Evolutionary conservation across 2,329 filamentous ascomycete species (phyloP).

Genomic region (Stachybotrys chlorohalonatus): DNA sequence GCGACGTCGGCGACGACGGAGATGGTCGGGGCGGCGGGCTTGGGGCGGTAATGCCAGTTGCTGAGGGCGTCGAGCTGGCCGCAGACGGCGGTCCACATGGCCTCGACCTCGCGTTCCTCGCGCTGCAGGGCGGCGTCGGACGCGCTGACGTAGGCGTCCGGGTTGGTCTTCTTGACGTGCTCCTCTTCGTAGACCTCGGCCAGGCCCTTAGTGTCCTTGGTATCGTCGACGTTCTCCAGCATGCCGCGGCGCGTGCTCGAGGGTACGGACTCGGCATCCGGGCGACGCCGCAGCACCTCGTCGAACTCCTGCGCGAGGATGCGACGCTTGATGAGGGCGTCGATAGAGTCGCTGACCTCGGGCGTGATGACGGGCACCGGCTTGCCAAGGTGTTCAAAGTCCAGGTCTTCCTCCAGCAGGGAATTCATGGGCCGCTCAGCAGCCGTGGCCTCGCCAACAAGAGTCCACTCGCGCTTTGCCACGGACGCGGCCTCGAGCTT

Average conservation of each 20-base stretch:
- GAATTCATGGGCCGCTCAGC: conserved; percentile 81
- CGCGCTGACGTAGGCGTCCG: conserved; percentile 68
- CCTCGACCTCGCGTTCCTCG: conserved; percentile 75
- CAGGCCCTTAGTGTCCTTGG: conserved; percentile 76
- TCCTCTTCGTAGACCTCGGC: conserved; percentile 94
- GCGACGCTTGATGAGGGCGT: conserved; percentile 86
- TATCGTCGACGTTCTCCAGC: conserved; percentile 76
- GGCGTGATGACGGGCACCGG: conserved; percentile 90
- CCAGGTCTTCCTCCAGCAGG: conserved; percentile 85
- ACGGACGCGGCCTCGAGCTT: conserved; percentile 83
- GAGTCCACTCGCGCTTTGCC: conserved; percentile 82
- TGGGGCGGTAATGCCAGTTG: conserved; percentile 94
- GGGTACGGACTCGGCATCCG: conserved; percentile 59
- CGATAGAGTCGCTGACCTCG: conserved; percentile 83
- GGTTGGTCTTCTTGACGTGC: conserved; percentile 68
- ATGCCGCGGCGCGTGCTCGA: conserved; percentile 57
- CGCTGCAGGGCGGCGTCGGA: conserved; percentile 74
- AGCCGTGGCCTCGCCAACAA: conserved; percentile 80
- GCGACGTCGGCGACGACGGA: conserved; percentile 85
- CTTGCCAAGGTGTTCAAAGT: conserved; percentile 93
- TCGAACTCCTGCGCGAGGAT: conserved; percentile 89
- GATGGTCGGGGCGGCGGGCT: conserved; percentile 69
- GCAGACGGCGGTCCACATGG: conserved; percentile 73
- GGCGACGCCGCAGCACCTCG: conserved; percentile 74
- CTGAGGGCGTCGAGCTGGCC: conserved; percentile 79